Evolutionary conservation across 2,329 filamentous ascomycete genomes (phyloP).

Genomic region (Aspergillus ochraceus): DNA sequence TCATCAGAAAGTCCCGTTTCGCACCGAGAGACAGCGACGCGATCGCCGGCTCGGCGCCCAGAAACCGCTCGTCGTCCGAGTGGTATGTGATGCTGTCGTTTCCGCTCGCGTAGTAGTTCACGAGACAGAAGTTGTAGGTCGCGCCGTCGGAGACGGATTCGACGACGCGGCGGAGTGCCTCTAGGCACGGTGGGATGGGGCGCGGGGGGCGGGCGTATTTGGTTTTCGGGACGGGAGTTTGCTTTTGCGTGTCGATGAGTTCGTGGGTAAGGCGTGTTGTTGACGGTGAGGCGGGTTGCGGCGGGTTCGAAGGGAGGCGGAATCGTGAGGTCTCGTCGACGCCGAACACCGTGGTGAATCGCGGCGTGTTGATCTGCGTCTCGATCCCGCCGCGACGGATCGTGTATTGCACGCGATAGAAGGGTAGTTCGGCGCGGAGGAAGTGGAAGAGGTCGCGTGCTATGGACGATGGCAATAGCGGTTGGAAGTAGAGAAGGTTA

Average conservation of each 20-base stretch:
- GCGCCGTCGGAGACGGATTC: conserved; percentile 60
- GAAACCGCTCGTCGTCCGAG: conserved; percentile 76
- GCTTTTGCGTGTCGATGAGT: conserved; percentile 46
- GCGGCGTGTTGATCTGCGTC: conserved; percentile 62
- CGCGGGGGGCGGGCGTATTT: conserved; percentile 64
- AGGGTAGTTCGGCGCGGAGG: conserved; percentile 68
- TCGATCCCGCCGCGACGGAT: conserved; percentile 66
- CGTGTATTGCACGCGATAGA: conserved; percentile 73
- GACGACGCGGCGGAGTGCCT: conserved; percentile 61
- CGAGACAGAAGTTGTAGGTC: conserved; percentile 74
- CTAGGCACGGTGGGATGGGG: conserved; percentile 69
- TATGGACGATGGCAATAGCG: conserved; percentile 63
- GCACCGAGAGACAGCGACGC: conserved; percentile 74
- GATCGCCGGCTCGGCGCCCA: conserved; percentile 68
- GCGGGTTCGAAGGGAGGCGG: neutral
- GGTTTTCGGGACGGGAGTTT: conserved; percentile 39
- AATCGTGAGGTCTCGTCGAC: conserved; percentile 66
- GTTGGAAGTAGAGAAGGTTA: conserved; percentile 73
- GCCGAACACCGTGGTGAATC: conserved; percentile 64
- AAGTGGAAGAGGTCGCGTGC: conserved; percentile 67
- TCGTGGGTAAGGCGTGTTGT: too few relatives aligned
- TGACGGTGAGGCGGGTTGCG: neutral
- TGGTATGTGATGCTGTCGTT: conserved; percentile 77
- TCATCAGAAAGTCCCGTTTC: conserved; percentile 73
- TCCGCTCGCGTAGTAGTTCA: conserved; percentile 81